A percentile compares a stretch with the other conserved stretches of the same genome.
phyloP scores from a whole-genome alignment of 2,329 filamentous ascomycete genomes.

The Fusarium sarcochroum region DNA sequence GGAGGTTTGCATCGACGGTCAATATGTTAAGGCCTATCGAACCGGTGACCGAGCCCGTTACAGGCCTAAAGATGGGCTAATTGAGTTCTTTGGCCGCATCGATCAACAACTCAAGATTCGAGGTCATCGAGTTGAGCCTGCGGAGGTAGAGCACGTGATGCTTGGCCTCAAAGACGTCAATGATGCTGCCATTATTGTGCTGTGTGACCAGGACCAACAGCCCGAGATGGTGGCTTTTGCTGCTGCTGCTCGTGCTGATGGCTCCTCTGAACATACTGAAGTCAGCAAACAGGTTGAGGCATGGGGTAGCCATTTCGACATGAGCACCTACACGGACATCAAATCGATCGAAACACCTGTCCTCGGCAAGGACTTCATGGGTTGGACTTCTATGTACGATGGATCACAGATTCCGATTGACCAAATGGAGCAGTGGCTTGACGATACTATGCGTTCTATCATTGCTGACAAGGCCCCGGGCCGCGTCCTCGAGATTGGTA shows the following conservation, averaged over 20 bases:
- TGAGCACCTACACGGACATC: not conserved
- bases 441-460: too few relatives aligned
- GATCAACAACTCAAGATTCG: constrained; percentile 3
- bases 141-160: not conserved
- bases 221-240: too few relatives aligned
- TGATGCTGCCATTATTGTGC: not conserved
- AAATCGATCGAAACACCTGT: not conserved
- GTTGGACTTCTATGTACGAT: constrained; percentile 2
- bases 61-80: not conserved
- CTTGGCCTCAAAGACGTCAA: not conserved
- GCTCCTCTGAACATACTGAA: not conserved
- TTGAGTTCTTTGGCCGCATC: not conserved
- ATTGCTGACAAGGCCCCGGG: not conserved
- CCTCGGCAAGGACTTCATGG: not conserved
- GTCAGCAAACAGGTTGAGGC: not conserved
- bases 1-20: too few relatives aligned
- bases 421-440: too few relatives aligned
- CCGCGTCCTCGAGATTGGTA: constrained; percentile 50
- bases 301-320: not conserved
- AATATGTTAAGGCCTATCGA: not conserved
- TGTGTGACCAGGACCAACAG: not conserved
- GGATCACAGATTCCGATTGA: too few relatives aligned
- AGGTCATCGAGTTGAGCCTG: not conserved
- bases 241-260: too few relatives aligned
- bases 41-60: not conserved